Base-by-base conservation (phyloP, 2,329 filamentous ascomycete genomes). In the Sarocladium strictum region DNA sequence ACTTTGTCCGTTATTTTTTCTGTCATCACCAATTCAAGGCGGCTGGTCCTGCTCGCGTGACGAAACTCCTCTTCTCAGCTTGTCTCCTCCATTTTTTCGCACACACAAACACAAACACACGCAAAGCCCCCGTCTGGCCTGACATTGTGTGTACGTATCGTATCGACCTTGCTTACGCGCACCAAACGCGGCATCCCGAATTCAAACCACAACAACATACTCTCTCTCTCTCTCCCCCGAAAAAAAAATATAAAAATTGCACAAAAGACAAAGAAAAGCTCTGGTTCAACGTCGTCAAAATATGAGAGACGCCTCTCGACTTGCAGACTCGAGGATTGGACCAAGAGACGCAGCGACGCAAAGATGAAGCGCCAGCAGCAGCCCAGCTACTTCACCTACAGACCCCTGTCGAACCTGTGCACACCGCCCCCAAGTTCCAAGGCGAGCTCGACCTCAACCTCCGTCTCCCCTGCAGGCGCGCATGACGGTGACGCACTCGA, bases 401-500 rank as follows among this genome's bases (percentile, higher is more conserved):
- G 82, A 49, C 84, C 84, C 10, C 74, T 87, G 53, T 87, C 84
- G 27, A 85, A 84, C 66, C 76, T 87, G 21, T 84, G 84, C 21
- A 87, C 84, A 53, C 84, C 84, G 58, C 84, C 84, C 43, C 77
- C 77, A 11, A 84, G 80, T 43, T 77, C 76, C 32, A 38, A 38
- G 32, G 26, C 32, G 3, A 40, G 32, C 50, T 27, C 33, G 33
- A 53, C 50, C 10, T 10, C 47, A 35, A 21, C 47, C 19, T 29
- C 24, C 4, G 40, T 12, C 32, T 40, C 50, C 35, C 50, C 32
- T 38, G 23, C 33, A 38, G 26, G 50, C 5, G 12, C 32, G 50
- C 32, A 53, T 53, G 47, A 76, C 53, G 73, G 77, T 62, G 73
- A 70, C 56, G 75, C 69, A 52, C 64, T 74, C 56, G 73, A 72